A percentile compares a stretch with the other conserved stretches of the same genome.
These are phyloP conservation scores for Gymnopus androsaceus DNA, from an alignment of 1,284 basidiomycete genomes.

Conservation along the genomic window DNA sequence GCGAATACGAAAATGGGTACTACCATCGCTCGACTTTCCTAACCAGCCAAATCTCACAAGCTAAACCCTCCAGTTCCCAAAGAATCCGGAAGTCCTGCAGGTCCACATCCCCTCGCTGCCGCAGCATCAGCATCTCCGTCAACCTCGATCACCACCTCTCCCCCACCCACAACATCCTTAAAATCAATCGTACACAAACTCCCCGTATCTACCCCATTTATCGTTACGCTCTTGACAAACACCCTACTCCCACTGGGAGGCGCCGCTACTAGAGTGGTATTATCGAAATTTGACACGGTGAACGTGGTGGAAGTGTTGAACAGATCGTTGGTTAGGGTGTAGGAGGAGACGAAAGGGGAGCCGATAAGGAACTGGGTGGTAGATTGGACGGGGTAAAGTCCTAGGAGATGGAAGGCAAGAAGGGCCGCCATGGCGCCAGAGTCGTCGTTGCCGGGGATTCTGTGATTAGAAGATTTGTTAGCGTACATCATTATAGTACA, in stretches of 20 bases:
- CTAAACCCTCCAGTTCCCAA: slow-evolving; percentile 46
- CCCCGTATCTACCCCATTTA: slow-evolving; percentile 38
- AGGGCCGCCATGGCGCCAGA: slow-evolving; percentile 55
- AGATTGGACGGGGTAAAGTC: slow-evolving; percentile 54
- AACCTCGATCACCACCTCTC: slow-evolving; percentile 44
- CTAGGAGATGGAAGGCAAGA: slow-evolving; percentile 53
- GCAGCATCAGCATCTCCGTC: slow-evolving; percentile 38
- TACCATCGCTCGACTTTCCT: no score
- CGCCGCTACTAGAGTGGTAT: slow-evolving; percentile 30
- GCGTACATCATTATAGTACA: background rate
- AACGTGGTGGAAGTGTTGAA: slow-evolving; percentile 41
- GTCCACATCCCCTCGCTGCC: slow-evolving; percentile 40
- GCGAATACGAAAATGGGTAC: no score
- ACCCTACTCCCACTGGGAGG: slow-evolving; percentile 40
- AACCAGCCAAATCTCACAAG: no score
- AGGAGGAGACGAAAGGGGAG: slow-evolving; percentile 49
- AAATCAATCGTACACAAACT: slow-evolving; percentile 48
- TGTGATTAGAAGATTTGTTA: slow-evolving; percentile 16
- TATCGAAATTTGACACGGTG: slow-evolving; percentile 42
- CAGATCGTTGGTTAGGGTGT: slow-evolving; percentile 40
- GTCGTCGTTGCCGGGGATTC: slow-evolving; percentile 57
- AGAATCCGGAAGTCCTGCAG: slow-evolving; percentile 36
- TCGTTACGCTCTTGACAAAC: slow-evolving; percentile 44
- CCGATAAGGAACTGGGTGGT: slow-evolving; percentile 48
- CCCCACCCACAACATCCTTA: slow-evolving; percentile 42